Conservation (phyloP, 768 basidiomycete genomes). For the Ephemerocybe angulata region DNA sequence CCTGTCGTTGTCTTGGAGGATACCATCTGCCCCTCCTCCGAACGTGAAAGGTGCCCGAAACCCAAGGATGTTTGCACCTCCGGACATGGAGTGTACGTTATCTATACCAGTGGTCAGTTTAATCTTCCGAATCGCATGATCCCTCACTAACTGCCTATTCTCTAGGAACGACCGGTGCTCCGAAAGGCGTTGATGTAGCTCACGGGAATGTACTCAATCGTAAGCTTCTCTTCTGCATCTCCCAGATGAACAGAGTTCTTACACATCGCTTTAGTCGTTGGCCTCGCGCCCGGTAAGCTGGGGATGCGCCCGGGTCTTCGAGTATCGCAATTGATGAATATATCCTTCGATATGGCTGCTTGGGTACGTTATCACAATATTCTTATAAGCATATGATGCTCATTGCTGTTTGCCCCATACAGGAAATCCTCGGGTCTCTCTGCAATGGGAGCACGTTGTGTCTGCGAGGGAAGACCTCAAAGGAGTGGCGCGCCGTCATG, state of each 20-base stretch:
- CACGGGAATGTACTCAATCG: slow-evolving; percentile 59
- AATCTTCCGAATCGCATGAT: slow-evolving; percentile 4
- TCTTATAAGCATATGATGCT: too few relatives aligned
- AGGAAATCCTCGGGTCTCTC: slow-evolving; percentile 55
- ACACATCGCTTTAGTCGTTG: slow-evolving; percentile 35
- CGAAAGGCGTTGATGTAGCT: slow-evolving; percentile 59
- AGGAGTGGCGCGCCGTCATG: slow-evolving; percentile 51
- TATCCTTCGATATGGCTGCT: slow-evolving; percentile 65
- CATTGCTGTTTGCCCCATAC: too few relatives aligned
- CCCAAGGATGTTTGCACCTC: slow-evolving; percentile 35
- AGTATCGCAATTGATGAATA: slow-evolving; percentile 58
- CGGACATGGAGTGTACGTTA: slow-evolving; percentile 51
- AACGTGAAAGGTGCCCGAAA: slow-evolving; percentile 27
- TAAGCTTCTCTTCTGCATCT: slow-evolving; percentile 25
- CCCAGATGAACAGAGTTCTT: slow-evolving; percentile 10
- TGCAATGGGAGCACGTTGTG: slow-evolving; percentile 52
- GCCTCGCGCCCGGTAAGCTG: slow-evolving; percentile 50
- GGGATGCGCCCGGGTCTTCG: slow-evolving; percentile 54
- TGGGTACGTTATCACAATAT: slow-evolving; percentile 49
- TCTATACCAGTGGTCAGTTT: slow-evolving; percentile 55
- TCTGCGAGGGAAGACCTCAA: slow-evolving; percentile 49
- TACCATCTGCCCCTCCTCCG: slow-evolving; percentile 22
- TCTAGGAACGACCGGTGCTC: slow-evolving; percentile 51
- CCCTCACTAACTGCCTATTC: slow-evolving; percentile 3
- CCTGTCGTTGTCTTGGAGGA: slow-evolving; percentile 30